These are phyloP conservation scores for Tricholoma saponaceum DNA, from an alignment of 768 basidiomycete species.

Conservation along the genomic window DNA sequence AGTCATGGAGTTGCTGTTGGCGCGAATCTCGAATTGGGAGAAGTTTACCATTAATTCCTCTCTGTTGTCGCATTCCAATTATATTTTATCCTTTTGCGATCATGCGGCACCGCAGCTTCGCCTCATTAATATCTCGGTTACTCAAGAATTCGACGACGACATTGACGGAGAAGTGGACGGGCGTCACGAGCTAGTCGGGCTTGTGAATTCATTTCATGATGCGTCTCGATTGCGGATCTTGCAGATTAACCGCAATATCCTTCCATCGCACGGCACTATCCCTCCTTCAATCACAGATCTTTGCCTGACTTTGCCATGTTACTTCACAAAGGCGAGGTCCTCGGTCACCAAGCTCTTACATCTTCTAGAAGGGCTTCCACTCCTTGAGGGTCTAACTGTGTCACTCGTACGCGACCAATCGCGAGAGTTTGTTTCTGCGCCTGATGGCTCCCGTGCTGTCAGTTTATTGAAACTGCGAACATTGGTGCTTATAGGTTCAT, in stretches of 20 bases:
- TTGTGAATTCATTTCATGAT: constrained; percentile 26
- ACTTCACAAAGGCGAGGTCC: constrained; percentile 13
- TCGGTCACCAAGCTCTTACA: constrained; percentile 22
- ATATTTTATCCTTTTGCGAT: constrained; percentile 34
- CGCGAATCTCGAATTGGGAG: constrained; percentile 39
- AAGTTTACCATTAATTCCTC: constrained; percentile 36
- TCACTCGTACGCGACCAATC: constrained; percentile 28
- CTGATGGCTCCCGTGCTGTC: constrained; percentile 12
- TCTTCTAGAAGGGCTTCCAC: constrained; percentile 34
- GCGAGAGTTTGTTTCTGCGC: constrained; percentile 20
- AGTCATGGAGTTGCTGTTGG: constrained; percentile 37
- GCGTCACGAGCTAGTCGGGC: constrained; percentile 19
- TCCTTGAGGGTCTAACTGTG: constrained; percentile 38
- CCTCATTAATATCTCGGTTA: constrained; percentile 25
- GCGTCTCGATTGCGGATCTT: constrained; percentile 32
- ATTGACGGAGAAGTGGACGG: constrained; percentile 11
- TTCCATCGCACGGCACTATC: constrained; percentile 29
- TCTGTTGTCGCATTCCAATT: constrained; percentile 33
- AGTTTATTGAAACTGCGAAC: constrained; percentile 21
- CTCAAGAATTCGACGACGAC: constrained; percentile 25
- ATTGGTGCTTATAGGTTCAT: constrained; percentile 25
- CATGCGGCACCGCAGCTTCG: constrained; percentile 32
- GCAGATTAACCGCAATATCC: constrained; percentile 28
- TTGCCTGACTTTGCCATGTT: constrained; percentile 26
- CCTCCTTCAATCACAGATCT: constrained; percentile 31